Conservation (phyloP, 305 asterid species). For the Fraxinus baroniana region DNA sequence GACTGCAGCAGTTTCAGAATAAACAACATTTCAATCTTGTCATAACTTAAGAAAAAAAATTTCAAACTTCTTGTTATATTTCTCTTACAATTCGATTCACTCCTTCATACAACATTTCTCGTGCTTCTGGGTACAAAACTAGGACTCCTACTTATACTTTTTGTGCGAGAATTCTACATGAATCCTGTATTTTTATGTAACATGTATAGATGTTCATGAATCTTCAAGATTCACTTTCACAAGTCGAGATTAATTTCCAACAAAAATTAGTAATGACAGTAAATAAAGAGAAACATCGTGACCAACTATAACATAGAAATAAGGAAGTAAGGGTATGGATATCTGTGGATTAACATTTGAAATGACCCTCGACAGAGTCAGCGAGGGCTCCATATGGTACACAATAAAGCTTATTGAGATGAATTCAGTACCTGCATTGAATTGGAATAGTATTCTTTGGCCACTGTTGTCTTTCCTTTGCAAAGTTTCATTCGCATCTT, state of each 20-base stretch:
- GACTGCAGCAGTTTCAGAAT: not conserved
- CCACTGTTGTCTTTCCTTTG: slow-evolving; percentile 67
- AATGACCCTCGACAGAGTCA: not conserved
- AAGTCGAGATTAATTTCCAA: not conserved
- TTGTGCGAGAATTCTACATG: not conserved
- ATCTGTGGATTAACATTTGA: not conserved
- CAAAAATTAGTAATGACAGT: not conserved
- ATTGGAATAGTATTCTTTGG: slow-evolving; percentile 83
- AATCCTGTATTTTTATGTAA: not conserved
- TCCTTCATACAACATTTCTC: not conserved
- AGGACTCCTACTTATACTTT: not conserved
- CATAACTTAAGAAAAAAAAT: not conserved
- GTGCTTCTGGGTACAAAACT: not conserved
- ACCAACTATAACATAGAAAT: not conserved
- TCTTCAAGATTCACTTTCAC: not conserved
- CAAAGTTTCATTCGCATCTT: slow-evolving; percentile 89
- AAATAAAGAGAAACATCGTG: not conserved
- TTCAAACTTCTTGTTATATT: not conserved
- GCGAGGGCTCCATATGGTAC: not conserved
- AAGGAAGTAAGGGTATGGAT: not conserved
- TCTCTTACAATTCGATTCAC: not conserved
- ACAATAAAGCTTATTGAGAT: not conserved
- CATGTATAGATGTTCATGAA: not conserved
- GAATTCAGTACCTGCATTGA: slow-evolving; percentile 75
- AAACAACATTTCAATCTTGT: not conserved